Conservation (phyloP, 73 alveolate species). For the Paramecium sonneborni region DNA sequence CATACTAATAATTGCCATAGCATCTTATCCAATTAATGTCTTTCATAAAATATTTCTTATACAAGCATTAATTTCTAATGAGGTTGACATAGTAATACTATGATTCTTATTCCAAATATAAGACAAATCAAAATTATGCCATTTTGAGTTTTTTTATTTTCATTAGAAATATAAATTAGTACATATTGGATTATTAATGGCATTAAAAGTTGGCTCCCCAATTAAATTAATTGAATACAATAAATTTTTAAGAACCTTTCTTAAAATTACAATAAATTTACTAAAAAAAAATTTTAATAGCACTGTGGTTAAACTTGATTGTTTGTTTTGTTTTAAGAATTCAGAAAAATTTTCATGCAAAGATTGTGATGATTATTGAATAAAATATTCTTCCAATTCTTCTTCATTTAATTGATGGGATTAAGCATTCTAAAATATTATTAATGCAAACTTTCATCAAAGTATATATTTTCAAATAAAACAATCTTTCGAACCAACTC, state of each 20-base stretch:
- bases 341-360: neutral
- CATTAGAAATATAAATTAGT: neutral
- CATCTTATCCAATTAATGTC: neutral
- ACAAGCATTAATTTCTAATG: neutral
- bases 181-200: neutral
- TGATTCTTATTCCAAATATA: neutral
- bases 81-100: neutral
- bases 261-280: neutral
- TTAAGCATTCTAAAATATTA: neutral
- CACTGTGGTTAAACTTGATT: neutral
- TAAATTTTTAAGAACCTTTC: neutral
- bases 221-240: neutral
- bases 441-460: neutral
- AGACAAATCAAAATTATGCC: neutral
- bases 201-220: neutral
- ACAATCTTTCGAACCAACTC: neutral
- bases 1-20: neutral
- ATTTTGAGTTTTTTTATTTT: neutral
- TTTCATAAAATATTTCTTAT: neutral
- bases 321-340: neutral
- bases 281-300: neutral
- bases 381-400: neutral
- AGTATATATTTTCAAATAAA: neutral
- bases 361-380: neutral
- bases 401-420: neutral